Percentiles rank a stretch among this genome's conserved stretches.
Evolutionary conservation across 1,284 basidiomycete species (phyloP).

Genomic region (Ceratobasidium sp.): DNA sequence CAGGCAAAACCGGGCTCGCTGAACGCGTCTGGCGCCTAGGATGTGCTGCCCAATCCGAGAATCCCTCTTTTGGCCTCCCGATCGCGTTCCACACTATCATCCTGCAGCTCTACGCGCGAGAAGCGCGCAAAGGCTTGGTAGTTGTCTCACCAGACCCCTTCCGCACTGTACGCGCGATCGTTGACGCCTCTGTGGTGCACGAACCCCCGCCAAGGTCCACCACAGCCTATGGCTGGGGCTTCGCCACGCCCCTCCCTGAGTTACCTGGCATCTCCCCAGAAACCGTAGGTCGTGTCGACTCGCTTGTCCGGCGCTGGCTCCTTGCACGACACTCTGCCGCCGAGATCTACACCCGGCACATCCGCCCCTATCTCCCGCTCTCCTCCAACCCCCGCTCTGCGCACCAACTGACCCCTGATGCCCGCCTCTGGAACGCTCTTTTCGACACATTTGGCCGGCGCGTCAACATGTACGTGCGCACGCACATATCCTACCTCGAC

Average conservation of each 20-base stretch:
- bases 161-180: slow-evolving; percentile 2
- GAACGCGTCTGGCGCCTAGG: slow-evolving; percentile 73
- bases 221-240: slow-evolving; percentile 48
- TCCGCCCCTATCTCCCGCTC: slow-evolving; percentile 29
- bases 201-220: background rate
- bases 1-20: slow-evolving; percentile 65
- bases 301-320: slow-evolving; percentile 50
- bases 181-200: background rate
- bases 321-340: slow-evolving; percentile 49
- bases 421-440: slow-evolving; percentile 73
- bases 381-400: slow-evolving; percentile 2
- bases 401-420: slow-evolving; percentile 63
- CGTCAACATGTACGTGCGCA: slow-evolving; percentile 50
- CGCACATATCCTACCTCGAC: background rate
- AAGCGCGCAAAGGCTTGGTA: slow-evolving; percentile 49
- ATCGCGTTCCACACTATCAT: slow-evolving; percentile 76
- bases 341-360: slow-evolving; percentile 26
- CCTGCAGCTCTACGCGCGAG: slow-evolving; percentile 67
- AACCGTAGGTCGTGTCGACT: slow-evolving; percentile 47
- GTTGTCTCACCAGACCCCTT: slow-evolving; percentile 11
- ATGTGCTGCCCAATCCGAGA: slow-evolving; percentile 56
- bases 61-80: slow-evolving; percentile 59
- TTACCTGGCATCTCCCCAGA: slow-evolving; percentile 31
- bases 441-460: slow-evolving; percentile 61
- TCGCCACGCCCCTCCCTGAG: slow-evolving; percentile 54